Base-by-base conservation (phyloP, 148 eudicot genomes). In the Rhododendron williamsianum region DNA sequence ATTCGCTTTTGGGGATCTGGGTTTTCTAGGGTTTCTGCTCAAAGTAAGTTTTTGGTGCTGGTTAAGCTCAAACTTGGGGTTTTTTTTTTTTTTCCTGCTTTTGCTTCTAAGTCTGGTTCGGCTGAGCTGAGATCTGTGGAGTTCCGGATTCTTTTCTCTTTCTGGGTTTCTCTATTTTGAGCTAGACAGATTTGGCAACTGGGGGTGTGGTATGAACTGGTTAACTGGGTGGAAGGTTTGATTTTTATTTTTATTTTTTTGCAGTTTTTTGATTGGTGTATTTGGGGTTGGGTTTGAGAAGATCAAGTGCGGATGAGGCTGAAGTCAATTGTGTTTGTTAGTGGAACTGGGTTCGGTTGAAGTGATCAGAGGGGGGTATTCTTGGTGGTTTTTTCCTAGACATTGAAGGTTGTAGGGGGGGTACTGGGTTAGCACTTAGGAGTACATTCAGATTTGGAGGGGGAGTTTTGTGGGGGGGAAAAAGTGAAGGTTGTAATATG, bases 311-410 rank as follows among this genome's bases (percentile, higher is more conserved):
- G 86, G 81, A 92, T 91, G 93, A 89, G 71, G 93, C 84, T 86
- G 87, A 89, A 89, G 82, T 89, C 84, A 74, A 71, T 82, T 72
- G 86, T 87, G 56, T 88, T 87, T 80, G 86, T 69, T 86, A 87
- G 90, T 81, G 87, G 84, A 82, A 89, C 86, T 25, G 91, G 92
- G 48, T 88, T 92, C 71, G 92, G 91, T 86, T 91, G 88, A 92
- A 82, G 81, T 69, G 46, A 86, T 63, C 65, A 23, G 67, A 81
- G 41, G 87, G 86, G 84, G 79, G 48, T 67, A 46, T 78, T 78
- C 35, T 54, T 67, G 79, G 54, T 51, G 56, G 46, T 67, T 82
- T 13, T 54, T 58, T 60, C 69, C 18, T 23, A 25, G 78, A 41
- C 86, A 49, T 78, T 58, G 71, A 71, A 41, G 82, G 67, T 82